These are phyloP conservation scores for Aureobasidium leucospermi DNA, from an alignment of 2,329 filamentous ascomycete genomes.

Conservation along the genomic window DNA sequence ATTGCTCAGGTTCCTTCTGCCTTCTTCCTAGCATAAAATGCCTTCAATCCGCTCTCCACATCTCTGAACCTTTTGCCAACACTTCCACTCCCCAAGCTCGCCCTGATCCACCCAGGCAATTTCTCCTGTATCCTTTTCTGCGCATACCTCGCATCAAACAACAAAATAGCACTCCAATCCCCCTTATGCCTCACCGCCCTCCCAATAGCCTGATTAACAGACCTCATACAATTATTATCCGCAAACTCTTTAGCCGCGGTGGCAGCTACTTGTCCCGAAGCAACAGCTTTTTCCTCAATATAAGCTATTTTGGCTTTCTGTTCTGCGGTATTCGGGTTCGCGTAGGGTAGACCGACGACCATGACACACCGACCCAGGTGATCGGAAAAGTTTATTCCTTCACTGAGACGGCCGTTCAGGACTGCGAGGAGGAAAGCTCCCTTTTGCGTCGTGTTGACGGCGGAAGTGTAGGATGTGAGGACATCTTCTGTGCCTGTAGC, in stretches of 20 bases:
- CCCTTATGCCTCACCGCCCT: conserved; percentile 79
- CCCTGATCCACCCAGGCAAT: conserved; percentile 81
- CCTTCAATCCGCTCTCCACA: conserved; percentile 32
- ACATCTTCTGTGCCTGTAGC: conserved; percentile 57
- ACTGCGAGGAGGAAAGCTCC: conserved; percentile 84
- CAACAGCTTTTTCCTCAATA: conserved; percentile 55
- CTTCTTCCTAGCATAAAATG: conserved; percentile 31
- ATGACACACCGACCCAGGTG: conserved; percentile 79
- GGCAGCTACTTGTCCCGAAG: conserved; percentile 7
- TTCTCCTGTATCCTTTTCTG: conserved; percentile 66
- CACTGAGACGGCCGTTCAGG: conserved; percentile 87
- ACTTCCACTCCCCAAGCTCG: conserved; percentile 49
- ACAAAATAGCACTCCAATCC: conserved; percentile 85
- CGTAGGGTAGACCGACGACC: conserved; percentile 88
- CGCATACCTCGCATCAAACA: conserved; percentile 76
- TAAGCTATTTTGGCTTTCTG: conserved; percentile 92
- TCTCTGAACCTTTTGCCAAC: conserved; percentile 1
- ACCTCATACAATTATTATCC: conserved; percentile 92
- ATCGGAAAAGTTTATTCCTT: conserved; percentile 98
- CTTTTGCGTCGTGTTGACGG: conserved; percentile 46
- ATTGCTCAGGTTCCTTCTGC: neutral
- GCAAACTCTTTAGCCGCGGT: too few relatives aligned
- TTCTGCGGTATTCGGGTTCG: conserved; percentile 79
- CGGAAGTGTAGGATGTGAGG: conserved; percentile 63
- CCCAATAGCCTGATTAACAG: conserved; percentile 94